Evolutionary conservation across 2,329 filamentous ascomycete genomes (phyloP), one percentile per base, ranked within the genome.

Genomic region (Aureobasidium mangrovei): DNA sequence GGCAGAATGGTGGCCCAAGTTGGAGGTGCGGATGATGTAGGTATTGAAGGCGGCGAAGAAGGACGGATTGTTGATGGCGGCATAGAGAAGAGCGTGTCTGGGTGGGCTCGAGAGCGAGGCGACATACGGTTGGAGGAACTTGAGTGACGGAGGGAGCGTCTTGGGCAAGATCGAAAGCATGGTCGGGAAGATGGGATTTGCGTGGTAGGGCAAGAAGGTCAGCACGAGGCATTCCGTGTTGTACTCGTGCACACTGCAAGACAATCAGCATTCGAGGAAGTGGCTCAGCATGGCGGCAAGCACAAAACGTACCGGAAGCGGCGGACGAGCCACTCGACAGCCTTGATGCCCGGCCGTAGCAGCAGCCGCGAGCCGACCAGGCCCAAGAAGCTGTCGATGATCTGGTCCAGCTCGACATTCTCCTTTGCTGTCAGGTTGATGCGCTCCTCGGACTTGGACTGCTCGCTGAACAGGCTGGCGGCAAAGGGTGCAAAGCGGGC

Each of bases 121-220:
- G 60, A 91, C 82, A 70, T 97, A 97, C 3, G 91, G 91, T 57
- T 84, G 79, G 55, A 98, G 78, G 67, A 95, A 95, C 60, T 84
- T 85, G 68, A 93, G 90, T 36, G 87, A 82, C 39, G 80, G 74
- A 0, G 90, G 84, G 7, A 96, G 75, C 18, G 77, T 81, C n/a
- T 76, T 67, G 0, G 93, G 90, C 9, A 98, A 74, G 56, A 98
- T 94, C 1, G 89, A 91, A 28, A 98, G 76, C 6, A 97, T 76
- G 1, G 88, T 91, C 44, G 86, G 77, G 68, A 98, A 98, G 10
- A 88, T 82, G 4, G 87, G 86, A 32, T 88, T 85, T 6, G 84
- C 83, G 68, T 98, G 91, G 70, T 95, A 97, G 1, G 93, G 93
- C 4, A 98, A 77, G 68, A 97, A 97, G 2, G 91, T 88, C 60